Evolutionary conservation across 2,329 filamentous ascomycete genomes (phyloP), one percentile per base, ranked within the genome.

Genomic region (Tolypocladium ovalisporum): DNA sequence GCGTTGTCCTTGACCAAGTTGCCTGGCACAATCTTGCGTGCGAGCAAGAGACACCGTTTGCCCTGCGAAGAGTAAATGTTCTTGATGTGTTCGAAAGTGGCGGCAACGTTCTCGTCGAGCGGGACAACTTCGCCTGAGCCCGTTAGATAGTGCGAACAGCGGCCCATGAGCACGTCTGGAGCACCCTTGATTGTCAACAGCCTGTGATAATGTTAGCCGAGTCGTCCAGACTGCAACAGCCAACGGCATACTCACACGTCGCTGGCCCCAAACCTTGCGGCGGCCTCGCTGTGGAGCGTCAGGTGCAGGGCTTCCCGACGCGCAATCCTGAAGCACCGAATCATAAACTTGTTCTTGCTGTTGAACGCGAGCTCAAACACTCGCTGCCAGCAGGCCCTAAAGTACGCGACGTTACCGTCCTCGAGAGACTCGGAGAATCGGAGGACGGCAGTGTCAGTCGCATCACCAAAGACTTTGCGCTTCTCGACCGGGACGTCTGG

Each of bases 261-360:
- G 9, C 65, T 65, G 0, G 68, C 64, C 24, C 66, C 60, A 62
- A 76, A 77, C 1, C 62, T 57, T 6, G 66, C 59, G 1, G 68
- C 71, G 24, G 73, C 73, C 8, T 62, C 64, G 4, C 64, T 56
- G 1, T 74, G 68, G 4, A 81, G 61, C 1, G 75, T 76, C n/a
- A 73, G 69, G 1, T 54, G 39, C 10, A 69, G 52, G 2, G 59
- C 62, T 55, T 67, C 67, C n/a, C 69, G 66, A 35, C 72, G 66
- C 2, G 69, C 70, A 42, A 79, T 62, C 2, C 75, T 75, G 54
- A 86, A 80, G 0, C 85, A 79, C 37, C 83, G 79, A 56, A 91
- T 81, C 83, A 90, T 91, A 67, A 85, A 91, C 70, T 92, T 92
- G 73, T 90, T 91, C 75, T 89, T 89, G 72, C 86, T 89, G 73